Evolutionary conservation across 768 basidiomycete genomes (phyloP).

Genomic region (Pleurotus eryngii): DNA sequence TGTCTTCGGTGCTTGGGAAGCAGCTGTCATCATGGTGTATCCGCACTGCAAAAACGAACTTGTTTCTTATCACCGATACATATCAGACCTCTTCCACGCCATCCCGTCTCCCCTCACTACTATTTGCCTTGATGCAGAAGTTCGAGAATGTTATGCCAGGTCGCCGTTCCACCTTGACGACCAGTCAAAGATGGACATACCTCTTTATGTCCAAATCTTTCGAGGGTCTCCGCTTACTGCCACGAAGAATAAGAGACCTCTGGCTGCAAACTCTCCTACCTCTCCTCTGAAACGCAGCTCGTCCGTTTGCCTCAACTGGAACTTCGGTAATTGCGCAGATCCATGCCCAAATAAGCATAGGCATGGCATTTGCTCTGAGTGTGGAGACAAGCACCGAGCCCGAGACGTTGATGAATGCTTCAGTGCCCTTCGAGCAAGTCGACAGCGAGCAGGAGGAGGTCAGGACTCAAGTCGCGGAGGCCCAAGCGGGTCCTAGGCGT

Average conservation of each 20-base stretch:
- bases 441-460: not conserved
- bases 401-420: conserved; percentile 6
- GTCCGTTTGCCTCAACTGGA: conserved; percentile 14
- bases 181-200: not conserved
- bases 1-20: conserved; percentile 11
- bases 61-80: conserved; percentile 1
- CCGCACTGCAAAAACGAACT: conserved; percentile 12
- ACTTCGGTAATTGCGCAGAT: conserved; percentile 9
- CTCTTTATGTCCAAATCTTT: conserved; percentile 2
- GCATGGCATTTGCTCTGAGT: conserved; percentile 14
- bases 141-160: conserved; percentile 8
- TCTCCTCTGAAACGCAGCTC: conserved; percentile 7
- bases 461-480: not conserved
- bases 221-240: not conserved
- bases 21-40: conserved; percentile 6
- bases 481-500: conserved; percentile 5
- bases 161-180: conserved; percentile 13
- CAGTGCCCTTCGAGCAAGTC: not conserved
- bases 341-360: conserved; percentile 9
- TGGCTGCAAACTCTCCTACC: not conserved
- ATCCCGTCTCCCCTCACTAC: not conserved
- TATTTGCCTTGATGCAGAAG: conserved; percentile 11
- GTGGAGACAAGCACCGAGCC: conserved; percentile 11
- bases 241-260: not conserved
- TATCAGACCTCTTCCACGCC: conserved; percentile 12